phyloP scores from a whole-genome alignment of 1,284 basidiomycete species.

The Thelephora terrestris region DNA sequence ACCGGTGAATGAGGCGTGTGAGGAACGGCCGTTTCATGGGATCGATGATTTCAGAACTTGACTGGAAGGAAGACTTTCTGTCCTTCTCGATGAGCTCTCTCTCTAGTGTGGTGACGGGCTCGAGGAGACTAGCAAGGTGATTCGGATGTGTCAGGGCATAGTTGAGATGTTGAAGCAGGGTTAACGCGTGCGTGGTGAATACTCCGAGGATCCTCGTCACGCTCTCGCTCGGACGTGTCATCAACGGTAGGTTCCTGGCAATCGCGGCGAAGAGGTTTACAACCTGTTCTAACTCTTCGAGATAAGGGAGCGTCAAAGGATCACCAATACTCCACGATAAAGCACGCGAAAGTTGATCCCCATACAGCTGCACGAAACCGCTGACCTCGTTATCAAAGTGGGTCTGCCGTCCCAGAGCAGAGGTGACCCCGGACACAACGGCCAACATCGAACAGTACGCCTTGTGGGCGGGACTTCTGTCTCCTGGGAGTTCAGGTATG shows the following conservation, averaged over 20 bases:
- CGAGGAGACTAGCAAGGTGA: constrained; percentile 71
- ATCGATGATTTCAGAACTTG: constrained; percentile 41
- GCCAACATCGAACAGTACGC: constrained; percentile 82
- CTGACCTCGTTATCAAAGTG: constrained; percentile 82
- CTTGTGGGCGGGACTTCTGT: constrained; percentile 68
- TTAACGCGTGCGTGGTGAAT: constrained; percentile 56
- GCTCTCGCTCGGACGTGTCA: constrained; percentile 27
- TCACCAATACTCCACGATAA: constrained; percentile 76
- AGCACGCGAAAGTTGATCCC: constrained; percentile 67
- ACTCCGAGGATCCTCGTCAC: constrained; percentile 54
- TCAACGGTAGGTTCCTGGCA: constrained; percentile 25
- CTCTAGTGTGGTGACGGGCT: constrained; percentile 75
- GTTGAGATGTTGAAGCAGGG: constrained; percentile 80
- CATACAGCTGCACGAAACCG: constrained; percentile 79
- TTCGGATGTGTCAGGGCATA: constrained; percentile 88
- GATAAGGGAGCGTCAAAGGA: constrained; percentile 55
- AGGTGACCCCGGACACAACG: constrained; percentile 68
- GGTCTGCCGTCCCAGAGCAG: constrained; percentile 52
- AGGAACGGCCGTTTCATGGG: constrained; percentile 59
- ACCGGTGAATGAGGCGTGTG: constrained; percentile 54
- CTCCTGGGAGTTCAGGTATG: constrained; percentile 58
- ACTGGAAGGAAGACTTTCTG: constrained; percentile 17
- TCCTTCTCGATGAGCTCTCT: constrained; percentile 56
- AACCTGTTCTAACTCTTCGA: constrained; percentile 77
- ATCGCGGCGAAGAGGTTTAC: constrained; percentile 69